These are phyloP conservation scores for Boletellus emodensis DNA, from an alignment of 768 basidiomycete genomes.

Conservation along the genomic window DNA sequence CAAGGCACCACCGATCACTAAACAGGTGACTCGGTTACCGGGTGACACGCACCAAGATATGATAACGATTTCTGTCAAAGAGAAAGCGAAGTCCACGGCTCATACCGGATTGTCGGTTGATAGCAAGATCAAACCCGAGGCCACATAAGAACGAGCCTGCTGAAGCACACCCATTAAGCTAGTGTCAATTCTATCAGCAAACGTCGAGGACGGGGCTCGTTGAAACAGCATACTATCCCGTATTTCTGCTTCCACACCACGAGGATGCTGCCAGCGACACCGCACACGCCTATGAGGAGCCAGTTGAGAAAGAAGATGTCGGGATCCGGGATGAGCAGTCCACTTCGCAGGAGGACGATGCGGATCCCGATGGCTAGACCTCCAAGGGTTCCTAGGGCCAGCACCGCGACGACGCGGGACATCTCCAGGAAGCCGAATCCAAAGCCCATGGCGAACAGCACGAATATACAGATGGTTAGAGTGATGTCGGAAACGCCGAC, in stretches of 20 bases:
- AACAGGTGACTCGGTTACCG: not conserved
- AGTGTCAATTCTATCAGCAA: constrained; percentile 5
- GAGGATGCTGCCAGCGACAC: constrained; percentile 37
- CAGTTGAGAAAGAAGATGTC: constrained; percentile 45
- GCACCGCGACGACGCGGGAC: constrained; percentile 44
- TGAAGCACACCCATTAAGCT: constrained; percentile 51
- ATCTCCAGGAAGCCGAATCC: constrained; percentile 51
- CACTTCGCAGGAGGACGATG: constrained; percentile 45
- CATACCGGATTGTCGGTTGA: constrained; percentile 59
- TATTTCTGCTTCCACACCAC: constrained; percentile 44
- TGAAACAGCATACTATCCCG: constrained; percentile 43
- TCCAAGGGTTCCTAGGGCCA: constrained; percentile 46
- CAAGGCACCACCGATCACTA: constrained; percentile 1
- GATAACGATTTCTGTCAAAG: constrained; percentile 58
- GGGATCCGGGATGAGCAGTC: constrained; percentile 42
- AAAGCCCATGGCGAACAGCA: constrained; percentile 49
- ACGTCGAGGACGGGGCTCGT: not conserved
- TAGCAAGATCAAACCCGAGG: constrained; percentile 53
- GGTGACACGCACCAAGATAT: constrained; percentile 43
- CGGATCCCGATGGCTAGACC: constrained; percentile 58
- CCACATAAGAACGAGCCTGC: constrained; percentile 56
- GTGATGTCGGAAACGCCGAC: constrained; percentile 49
- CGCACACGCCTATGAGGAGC: constrained; percentile 48
- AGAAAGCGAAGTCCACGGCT: constrained; percentile 60
- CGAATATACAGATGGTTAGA: constrained; percentile 46